Evolutionary conservation across 805 yeast species (phyloP).

Genomic region (Wickerhamiella azymoides): DNA sequence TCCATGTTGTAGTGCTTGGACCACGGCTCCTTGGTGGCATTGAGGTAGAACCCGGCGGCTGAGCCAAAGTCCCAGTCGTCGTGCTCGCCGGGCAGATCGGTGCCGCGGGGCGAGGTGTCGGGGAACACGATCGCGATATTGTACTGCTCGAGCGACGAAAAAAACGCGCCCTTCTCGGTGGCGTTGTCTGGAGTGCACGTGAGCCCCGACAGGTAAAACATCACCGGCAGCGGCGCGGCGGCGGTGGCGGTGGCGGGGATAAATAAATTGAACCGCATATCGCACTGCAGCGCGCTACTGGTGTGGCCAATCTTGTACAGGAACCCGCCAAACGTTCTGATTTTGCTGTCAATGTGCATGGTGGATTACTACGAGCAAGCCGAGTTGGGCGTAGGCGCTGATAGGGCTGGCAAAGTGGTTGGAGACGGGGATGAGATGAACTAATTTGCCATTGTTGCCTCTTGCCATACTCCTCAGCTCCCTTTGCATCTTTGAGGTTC

Average conservation of each 20-base stretch:
- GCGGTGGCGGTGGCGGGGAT: slow-evolving; percentile 40
- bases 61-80: slow-evolving; percentile 84
- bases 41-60: slow-evolving; percentile 90
- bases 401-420: no score
- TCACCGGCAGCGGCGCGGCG: slow-evolving; percentile 43
- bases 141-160: slow-evolving; percentile 59
- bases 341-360: slow-evolving; percentile 9
- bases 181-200: slow-evolving; percentile 92
- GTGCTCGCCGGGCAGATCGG: slow-evolving; percentile 60
- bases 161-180: slow-evolving; percentile 70
- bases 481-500: no score
- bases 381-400: no score
- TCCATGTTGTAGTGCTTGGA: slow-evolving; percentile 69
- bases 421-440: no score
- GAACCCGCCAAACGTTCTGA: slow-evolving; percentile 48
- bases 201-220: slow-evolving; percentile 73
- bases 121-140: slow-evolving; percentile 88
- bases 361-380: no score
- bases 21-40: slow-evolving; percentile 69
- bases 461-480: no score
- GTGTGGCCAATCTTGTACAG: slow-evolving; percentile 62
- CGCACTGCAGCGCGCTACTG: slow-evolving; percentile 48
- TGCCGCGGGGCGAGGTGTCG: slow-evolving; percentile 93
- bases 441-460: no score
- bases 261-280: slow-evolving; percentile 75